A percentile compares a stretch with the other conserved stretches of the same genome.
These are phyloP conservation scores for Speleostelium caveatum DNA, from an alignment of 78 protist species.

Conservation along the genomic window DNA sequence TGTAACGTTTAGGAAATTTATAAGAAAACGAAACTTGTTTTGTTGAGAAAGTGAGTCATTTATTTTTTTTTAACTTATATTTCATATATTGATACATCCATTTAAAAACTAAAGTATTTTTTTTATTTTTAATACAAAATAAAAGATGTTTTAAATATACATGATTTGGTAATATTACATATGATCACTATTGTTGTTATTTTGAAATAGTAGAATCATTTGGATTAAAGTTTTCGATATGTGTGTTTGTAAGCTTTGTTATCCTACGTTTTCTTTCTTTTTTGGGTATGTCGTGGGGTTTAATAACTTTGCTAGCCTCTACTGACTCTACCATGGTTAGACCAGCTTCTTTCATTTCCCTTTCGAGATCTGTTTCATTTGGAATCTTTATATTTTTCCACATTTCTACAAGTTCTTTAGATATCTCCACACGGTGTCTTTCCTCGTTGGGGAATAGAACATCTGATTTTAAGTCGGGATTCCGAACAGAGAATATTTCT, in stretches of 20 bases:
- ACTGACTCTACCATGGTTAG: constrained; percentile 32
- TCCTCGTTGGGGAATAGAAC: constrained; percentile 61
- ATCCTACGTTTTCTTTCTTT: constrained; percentile 57
- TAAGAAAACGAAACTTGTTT: too few species aligned
- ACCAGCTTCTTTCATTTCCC: constrained; percentile 52
- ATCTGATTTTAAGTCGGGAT: neutral
- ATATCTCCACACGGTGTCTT: neutral
- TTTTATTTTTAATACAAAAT: too few species aligned
- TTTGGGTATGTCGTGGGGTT: constrained; percentile 3
- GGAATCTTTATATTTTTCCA: constrained; percentile 50
- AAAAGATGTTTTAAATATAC: too few species aligned
- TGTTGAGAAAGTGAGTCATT: too few species aligned
- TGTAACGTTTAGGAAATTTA: too few species aligned
- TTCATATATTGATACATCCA: too few species aligned
- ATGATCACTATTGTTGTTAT: too few species aligned
- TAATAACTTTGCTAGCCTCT: constrained; percentile 13
- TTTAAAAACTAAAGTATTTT: too few species aligned
- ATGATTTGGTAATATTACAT: too few species aligned
- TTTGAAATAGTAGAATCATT: neutral
- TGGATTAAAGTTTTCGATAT: constrained; percentile 69
- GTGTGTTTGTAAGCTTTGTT: constrained; percentile 64
- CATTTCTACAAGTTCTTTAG: constrained; percentile 20
- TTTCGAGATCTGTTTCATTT: constrained; percentile 55
- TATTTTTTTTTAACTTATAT: too few species aligned
- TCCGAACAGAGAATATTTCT: constrained; percentile 19